Evolutionary conservation across 2,329 filamentous ascomycete species (phyloP), one percentile per base, ranked within the genome.

Genomic region (Exutisphaerella laricina): DNA sequence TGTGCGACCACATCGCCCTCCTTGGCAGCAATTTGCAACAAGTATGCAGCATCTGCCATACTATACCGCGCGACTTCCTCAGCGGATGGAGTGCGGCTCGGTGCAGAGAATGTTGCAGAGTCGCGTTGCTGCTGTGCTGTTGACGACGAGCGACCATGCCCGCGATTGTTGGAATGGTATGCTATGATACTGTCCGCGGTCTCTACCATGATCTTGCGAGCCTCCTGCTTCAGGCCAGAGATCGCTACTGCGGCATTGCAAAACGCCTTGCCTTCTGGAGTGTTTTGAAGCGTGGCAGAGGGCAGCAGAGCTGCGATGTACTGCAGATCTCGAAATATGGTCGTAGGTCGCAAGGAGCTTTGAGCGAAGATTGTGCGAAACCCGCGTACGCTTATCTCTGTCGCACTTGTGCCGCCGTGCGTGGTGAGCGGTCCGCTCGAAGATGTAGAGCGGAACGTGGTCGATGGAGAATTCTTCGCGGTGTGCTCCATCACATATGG

Each of bases 1-100:
- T 97, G 89, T 4, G 90, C 89, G 9, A 86, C 85, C 0, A 88
- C 77, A 48, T 89, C 80, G 28, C 90, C 89, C 66, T 98, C 92
- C 62, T 89, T 92, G 12, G 92, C 92, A 1, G 89, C 90, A 60
- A 96, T 92, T 49, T 87, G 84, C 74, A 87, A 88, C 81, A 97
- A 92, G 54, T 78, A 80, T 2, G 85, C 89, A 0, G 88, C 90
- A 61, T 96, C 88, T 31, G 80, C 74, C 60, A 92, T 79, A 43
- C 77, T 80, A 65, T 87, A 82, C 34, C 80, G 77, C 43, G 80
- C 75, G 3, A 78, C 69, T 14, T 58, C 53, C 39, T 59, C 54
- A 6, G 57, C 49, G 1, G 57, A 44, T 21, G 48, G 44, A 33
- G 52, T 40, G 39, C 50, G 41, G 31, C 44, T 48, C 47, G 62